Evolutionary conservation across 306 rosid genomes (phyloP).

Genomic region (barrel medic (Medicago truncatula)): DNA sequence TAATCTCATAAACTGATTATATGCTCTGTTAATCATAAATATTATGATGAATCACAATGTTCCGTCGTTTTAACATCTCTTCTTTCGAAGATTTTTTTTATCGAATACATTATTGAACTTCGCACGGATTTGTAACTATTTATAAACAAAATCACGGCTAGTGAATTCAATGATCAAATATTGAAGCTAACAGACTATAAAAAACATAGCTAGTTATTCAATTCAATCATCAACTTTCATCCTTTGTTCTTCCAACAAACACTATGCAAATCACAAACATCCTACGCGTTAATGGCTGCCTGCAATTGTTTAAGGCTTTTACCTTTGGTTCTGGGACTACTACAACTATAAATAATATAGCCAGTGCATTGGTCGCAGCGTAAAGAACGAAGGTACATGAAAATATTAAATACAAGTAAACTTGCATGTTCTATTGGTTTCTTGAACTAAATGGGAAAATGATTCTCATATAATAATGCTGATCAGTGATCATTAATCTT

Average conservation of each 20-base stretch:
- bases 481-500: too few relatives aligned
- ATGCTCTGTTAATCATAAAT: too few relatives aligned
- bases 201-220: constrained; percentile 12
- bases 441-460: constrained; percentile 9
- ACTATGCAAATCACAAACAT: background rate
- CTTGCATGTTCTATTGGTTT: constrained; percentile 11
- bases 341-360: constrained; percentile 63
- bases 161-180: constrained; percentile 20
- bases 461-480: background rate
- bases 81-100: too few relatives aligned
- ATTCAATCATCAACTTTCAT: constrained; percentile 23
- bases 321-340: constrained; percentile 88
- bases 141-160: background rate
- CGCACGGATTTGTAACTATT: too few relatives aligned
- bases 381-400: constrained; percentile 84
- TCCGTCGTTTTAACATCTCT: too few relatives aligned
- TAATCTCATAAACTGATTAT: too few relatives aligned
- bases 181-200: constrained; percentile 18
- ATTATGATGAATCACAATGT: too few relatives aligned
- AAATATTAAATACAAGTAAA: constrained; percentile 41
- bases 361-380: constrained; percentile 70
- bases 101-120: too few relatives aligned
- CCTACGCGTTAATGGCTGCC: constrained; percentile 68
- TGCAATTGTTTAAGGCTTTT: constrained; percentile 87
- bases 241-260: background rate